Conservation (phyloP, 805 yeast genomes). For the Saccharomyces jurei region DNA sequence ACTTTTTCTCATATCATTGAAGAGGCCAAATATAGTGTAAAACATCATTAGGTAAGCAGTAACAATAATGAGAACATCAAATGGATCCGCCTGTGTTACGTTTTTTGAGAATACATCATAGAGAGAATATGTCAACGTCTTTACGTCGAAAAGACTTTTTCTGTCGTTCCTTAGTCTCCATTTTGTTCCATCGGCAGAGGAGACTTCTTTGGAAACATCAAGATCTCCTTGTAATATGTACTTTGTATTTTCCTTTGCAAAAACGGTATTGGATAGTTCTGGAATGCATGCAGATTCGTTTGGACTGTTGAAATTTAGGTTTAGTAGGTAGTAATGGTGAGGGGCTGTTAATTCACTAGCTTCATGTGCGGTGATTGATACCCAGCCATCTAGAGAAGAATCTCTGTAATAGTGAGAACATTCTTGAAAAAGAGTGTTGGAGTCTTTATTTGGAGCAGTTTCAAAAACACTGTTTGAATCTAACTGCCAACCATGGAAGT, state of each 20-base stretch:
- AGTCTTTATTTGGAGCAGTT: slow-evolving; percentile 11
- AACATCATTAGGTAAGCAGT: slow-evolving; percentile 83
- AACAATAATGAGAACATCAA: slow-evolving; percentile 72
- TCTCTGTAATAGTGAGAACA: slow-evolving; percentile 23
- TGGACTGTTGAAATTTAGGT: slow-evolving; percentile 21
- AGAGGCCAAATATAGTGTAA: slow-evolving; percentile 69
- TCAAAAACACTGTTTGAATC: slow-evolving; percentile 16
- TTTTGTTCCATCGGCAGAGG: slow-evolving; percentile 37
- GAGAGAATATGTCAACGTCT: slow-evolving; percentile 40
- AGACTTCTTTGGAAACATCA: slow-evolving; percentile 14
- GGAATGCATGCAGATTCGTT: slow-evolving; percentile 12
- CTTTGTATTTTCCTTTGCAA: slow-evolving; percentile 16
- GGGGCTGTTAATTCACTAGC: slow-evolving; percentile 9
- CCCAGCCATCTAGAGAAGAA: slow-evolving; percentile 16
- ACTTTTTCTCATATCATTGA: slow-evolving; percentile 60
- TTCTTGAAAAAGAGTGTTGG: slow-evolving; percentile 16
- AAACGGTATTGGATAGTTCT: slow-evolving; percentile 26
- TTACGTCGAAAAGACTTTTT: slow-evolving; percentile 48
- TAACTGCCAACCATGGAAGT: slow-evolving; percentile 37
- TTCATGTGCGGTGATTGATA: slow-evolving; percentile 13
- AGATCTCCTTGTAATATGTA: slow-evolving; percentile 21
- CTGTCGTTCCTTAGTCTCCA: slow-evolving; percentile 55
- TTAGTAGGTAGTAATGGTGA: slow-evolving; percentile 27
- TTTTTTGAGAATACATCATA: slow-evolving; percentile 36
- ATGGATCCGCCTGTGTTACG: slow-evolving; percentile 68